A percentile compares a stretch with the other conserved stretches of the same genome.
Evolutionary conservation across 108 stramenopile species (phyloP).

Genomic region (Cyclotella choctawhatcheeana): DNA sequence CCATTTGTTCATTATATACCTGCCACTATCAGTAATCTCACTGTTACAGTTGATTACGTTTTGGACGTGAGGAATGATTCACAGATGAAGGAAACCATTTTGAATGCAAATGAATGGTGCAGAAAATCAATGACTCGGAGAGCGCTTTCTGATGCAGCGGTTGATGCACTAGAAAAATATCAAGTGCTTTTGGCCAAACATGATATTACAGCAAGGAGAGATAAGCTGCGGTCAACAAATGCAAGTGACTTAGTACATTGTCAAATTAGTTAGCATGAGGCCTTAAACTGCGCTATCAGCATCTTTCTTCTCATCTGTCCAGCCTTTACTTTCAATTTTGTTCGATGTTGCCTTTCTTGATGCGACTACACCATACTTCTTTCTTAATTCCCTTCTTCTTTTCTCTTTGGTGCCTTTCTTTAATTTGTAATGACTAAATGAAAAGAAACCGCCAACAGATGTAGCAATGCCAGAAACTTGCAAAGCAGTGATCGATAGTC

Average conservation of each 20-base stretch:
- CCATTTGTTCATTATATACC: constrained; percentile 60
- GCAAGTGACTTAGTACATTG: background rate
- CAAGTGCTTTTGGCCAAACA: constrained; percentile 12
- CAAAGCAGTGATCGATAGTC: constrained; percentile 54
- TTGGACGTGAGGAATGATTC: constrained; percentile 36
- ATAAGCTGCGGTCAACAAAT: background rate
- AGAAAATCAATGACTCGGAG: constrained; percentile 16
- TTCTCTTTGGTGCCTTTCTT: constrained; percentile 26
- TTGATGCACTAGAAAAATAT: constrained; percentile 34
- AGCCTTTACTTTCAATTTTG: background rate
- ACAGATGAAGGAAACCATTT: constrained; percentile 38
- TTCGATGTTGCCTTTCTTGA: background rate
- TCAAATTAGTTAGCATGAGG: too few species aligned
- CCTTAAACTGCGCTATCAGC: constrained; percentile 7
- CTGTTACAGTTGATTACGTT: constrained; percentile 29
- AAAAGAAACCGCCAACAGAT: constrained; percentile 64
- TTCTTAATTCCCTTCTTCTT: constrained; percentile 28
- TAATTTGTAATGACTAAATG: constrained; percentile 56
- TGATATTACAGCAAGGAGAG: too few species aligned
- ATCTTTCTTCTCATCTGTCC: constrained; percentile 8
- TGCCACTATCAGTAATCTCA: constrained; percentile 42
- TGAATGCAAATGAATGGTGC: constrained; percentile 58
- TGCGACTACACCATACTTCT: constrained; percentile 32
- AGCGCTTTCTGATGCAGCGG: constrained; percentile 18
- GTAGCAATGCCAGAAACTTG: constrained; percentile 61